Base-by-base conservation (phyloP, 140 eudicot genomes). In the Oenanthe javanica region DNA sequence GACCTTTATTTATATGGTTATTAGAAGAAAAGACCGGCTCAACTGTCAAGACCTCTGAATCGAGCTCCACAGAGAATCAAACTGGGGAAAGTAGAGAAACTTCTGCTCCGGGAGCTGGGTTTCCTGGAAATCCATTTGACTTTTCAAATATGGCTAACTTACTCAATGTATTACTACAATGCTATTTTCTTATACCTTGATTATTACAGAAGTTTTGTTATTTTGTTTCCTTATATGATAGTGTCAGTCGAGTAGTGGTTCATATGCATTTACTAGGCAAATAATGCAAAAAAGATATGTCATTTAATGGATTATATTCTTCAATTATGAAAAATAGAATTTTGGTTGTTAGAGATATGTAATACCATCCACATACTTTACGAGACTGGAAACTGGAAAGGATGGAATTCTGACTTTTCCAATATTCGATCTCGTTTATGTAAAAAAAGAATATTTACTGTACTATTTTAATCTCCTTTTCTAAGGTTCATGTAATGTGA, bases 81-180 rank as follows among this genome's bases (percentile, higher is more conserved):
- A 31, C 73, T 27, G 73, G 46, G 21, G 46, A 67, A 31, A 67
- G 73, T 25, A 31, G 46, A 67, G 46, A 45, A 31, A 31, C 73
- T 13, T 13, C 73, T 31, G 46, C 70, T 61, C 70, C 70, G 10
- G 70, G 70, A 61, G 38, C 70, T 61, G 70, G 70, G 70, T 3
- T 67, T 67, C 73, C 73, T 12, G 73, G 46, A 67, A 67, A 67
- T 67, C 73, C 73, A 14, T 67, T 67, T 67, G 73, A 67, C 21
- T 67, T 67, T 6, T 67, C 73, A 67, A 25, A 27, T 31, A 67
- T 67, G 73, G 73, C 73, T 1, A 25, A 25, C 73, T 67, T 67
- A 13, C 73, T 67, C 73, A 67, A 67, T 67, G 73, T 67, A 67
- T 36, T 27, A 67, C 2, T 31, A 23, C 45, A 31, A 61, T 23